phyloP scores from a whole-genome alignment of 495 filamentous ascomycete species.

The Talaromyces borbonicus region DNA sequence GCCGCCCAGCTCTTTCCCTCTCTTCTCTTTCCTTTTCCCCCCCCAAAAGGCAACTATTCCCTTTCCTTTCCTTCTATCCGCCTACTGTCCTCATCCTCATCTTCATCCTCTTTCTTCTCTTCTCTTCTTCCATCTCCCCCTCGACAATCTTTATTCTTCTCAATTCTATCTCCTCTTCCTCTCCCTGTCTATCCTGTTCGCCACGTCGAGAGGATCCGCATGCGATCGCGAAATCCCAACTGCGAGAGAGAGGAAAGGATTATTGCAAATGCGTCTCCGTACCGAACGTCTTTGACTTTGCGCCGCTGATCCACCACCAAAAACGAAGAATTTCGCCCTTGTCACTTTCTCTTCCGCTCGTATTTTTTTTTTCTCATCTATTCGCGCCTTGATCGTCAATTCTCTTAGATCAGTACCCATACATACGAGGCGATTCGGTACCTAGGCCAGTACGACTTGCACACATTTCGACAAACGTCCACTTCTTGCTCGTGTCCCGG shows the following conservation, averaged over 20 bases:
- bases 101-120: slow-evolving; percentile 15
- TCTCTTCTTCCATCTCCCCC: slow-evolving; percentile 15
- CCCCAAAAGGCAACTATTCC: no score
- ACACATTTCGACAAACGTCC: no score
- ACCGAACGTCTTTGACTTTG: slow-evolving; percentile 2
- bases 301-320: slow-evolving; percentile 4
- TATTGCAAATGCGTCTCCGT: no score
- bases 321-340: not conserved
- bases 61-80: slow-evolving; percentile 20
- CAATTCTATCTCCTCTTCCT: slow-evolving; percentile 18
- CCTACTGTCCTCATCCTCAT: slow-evolving; percentile 8
- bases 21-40: slow-evolving; percentile 12
- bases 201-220: slow-evolving; percentile 29
- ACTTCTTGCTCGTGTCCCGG: no score
- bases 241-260: no score
- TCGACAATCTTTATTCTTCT: slow-evolving; percentile 23
- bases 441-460: no score
- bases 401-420: no score
- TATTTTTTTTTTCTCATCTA: no score
- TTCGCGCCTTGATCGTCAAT: no score
- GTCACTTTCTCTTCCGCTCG: no score
- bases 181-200: slow-evolving; percentile 5
- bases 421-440: no score
- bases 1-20: slow-evolving; percentile 6
- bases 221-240: no score